Percentiles rank a stretch among this genome's conserved stretches.
Evolutionary conservation across 306 rosid genomes (phyloP).

Genomic region (Nissolia schottii): DNA sequence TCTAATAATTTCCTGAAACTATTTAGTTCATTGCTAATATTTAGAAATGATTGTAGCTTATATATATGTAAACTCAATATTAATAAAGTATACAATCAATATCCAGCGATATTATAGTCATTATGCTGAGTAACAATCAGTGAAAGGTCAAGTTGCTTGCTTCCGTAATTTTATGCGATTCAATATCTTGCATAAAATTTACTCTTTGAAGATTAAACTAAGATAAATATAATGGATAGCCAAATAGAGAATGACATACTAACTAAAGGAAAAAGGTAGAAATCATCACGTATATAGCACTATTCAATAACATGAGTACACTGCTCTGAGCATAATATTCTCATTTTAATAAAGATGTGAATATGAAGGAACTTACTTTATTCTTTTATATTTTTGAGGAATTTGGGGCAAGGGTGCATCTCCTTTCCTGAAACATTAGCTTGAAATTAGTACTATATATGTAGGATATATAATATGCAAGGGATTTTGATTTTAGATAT

Average conservation of each 20-base stretch:
- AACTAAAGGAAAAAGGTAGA: not conserved
- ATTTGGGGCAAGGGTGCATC: constrained; percentile 58
- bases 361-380: constrained; percentile 52
- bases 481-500: not conserved
- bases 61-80: not conserved
- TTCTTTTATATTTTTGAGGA: constrained; percentile 49
- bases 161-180: not conserved
- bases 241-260: too few species aligned
- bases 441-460: constrained; percentile 13
- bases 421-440: constrained; percentile 62
- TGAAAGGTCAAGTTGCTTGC: not conserved
- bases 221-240: too few species aligned
- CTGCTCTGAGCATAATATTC: not conserved
- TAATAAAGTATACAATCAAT: not conserved
- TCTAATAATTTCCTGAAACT: not conserved
- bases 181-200: not conserved
- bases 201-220: not conserved
- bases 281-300: not conserved
- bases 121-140: not conserved
- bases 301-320: not conserved
- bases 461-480: not conserved
- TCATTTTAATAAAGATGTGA: not conserved
- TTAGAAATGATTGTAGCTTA: not conserved
- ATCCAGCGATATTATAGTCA: too few species aligned
- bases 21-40: not conserved